Evolutionary conservation across 495 filamentous ascomycete species (phyloP), one percentile per base, ranked within the genome.

Genomic region (Xylaria intraflava): DNA sequence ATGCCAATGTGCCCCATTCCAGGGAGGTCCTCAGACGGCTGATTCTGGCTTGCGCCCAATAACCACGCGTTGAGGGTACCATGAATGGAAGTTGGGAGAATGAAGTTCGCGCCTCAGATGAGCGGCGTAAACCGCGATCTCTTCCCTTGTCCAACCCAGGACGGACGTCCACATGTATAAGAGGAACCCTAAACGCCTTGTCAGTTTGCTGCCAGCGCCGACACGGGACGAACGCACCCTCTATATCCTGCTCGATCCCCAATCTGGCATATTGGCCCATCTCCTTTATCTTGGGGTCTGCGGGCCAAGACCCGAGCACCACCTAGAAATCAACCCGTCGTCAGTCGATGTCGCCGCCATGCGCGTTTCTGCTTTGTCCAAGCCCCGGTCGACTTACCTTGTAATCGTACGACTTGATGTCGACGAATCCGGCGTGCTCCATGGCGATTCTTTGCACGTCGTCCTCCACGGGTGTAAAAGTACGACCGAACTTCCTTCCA

Each of bases 231-330:
- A 24, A 40, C 51, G 10, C 52, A 66, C 64, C 64, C 43, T 70
- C 70, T 5, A 60, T 46, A 20, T 71, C 70, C 29, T 53, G 42
- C 9, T 61, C 60, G 0, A 69, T 43, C 9, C 58, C 62, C 0
- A 67, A 35, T 8, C 60, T 55, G 1, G 49, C 40, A 19, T 51
- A 72, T n/a, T 61, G 56, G 1, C 79, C 80, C 23, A 80, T 67
- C 56, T 79, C 70, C 58, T 73, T 80, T 40, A 72, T 33, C 35
- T 68, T 67, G n/a, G 63, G 62, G 31, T 83, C 77, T 5, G 57
- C 65, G 0, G 77, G 62, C 80, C 82, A 83, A 0, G 70, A 61
- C 6, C 76, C 74, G 19, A 81, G 46, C 1, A 79, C 78, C 56
- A 58, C 52, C 70, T 69, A 53, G 43, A 24, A 36, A 20, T 16